These are phyloP conservation scores for Chaetomium globosum DNA, from an alignment of 2,329 filamentous ascomycete genomes.

Conservation along the genomic window DNA sequence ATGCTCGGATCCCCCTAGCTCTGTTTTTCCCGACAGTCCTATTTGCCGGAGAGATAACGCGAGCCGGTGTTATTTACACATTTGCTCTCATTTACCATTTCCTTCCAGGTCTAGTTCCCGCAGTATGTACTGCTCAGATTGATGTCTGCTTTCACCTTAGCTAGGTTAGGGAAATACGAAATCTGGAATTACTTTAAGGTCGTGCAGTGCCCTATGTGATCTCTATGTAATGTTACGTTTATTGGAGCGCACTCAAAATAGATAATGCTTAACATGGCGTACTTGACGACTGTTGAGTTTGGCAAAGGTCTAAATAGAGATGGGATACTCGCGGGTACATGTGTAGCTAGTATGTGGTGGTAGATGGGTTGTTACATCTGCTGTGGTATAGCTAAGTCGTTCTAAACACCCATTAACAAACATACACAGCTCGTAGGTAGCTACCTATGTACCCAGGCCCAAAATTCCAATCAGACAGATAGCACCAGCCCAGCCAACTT, in stretches of 20 bases:
- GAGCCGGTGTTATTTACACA: background rate
- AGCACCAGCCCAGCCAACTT: background rate
- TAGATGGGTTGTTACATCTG: background rate
- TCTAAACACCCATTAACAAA: background rate
- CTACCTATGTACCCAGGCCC: too few species aligned
- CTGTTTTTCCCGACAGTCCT: background rate
- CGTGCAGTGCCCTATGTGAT: background rate
- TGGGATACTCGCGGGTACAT: background rate
- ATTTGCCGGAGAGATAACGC: background rate
- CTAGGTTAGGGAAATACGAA: constrained; percentile 21
- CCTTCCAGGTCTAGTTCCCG: constrained; percentile 16
- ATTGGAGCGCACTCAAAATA: too few species aligned
- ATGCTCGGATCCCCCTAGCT: background rate
- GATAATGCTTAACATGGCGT: too few species aligned
- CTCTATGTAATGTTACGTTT: too few species aligned
- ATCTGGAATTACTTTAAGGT: background rate
- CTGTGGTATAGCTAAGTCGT: background rate
- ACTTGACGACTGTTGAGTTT: background rate
- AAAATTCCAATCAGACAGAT: background rate
- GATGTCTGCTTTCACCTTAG: constrained; percentile 24
- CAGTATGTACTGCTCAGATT: constrained; percentile 32
- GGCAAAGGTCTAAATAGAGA: background rate
- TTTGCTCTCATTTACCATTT: constrained; percentile 5
- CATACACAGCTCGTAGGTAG: background rate
- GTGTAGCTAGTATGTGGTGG: background rate